Evolutionary conservation across 169 alveolate genomes (phyloP), one percentile per base, ranked within the genome.

Genomic region (Eimeria acervulina): DNA sequence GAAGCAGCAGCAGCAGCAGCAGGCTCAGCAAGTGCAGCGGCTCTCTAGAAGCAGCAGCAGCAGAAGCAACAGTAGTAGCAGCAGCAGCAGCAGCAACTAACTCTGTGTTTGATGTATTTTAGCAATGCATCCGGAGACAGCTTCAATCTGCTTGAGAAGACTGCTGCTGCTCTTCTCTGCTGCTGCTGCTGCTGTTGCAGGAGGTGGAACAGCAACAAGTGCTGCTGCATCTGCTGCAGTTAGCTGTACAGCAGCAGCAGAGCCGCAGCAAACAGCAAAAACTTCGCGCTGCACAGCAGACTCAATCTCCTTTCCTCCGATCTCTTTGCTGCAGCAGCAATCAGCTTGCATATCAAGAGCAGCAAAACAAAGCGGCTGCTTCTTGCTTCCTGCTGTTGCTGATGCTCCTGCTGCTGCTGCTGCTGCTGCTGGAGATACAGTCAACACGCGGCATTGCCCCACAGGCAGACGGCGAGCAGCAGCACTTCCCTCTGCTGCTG

Each of bases 251-350:
- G 83, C 83, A 36, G 83, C 83, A 31, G 83, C 3, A n/a, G 40
- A 36, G 52, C 83, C 83, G 83, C 83, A 72, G 83, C 83, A 72
- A 72, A 72, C 83, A n/a, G 83, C 83, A 7, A 72, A 36, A 7
- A 72, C 83, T 4, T 72, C 83, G 47, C 83, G 83, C 83, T 72
- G 83, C 44, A 72, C 15, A 2, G 83, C 83, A 4, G 47, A 17
- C 28, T 72, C 83, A 38, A 72, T 44, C 40, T 26, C 76, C 15
- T 15, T 28, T 15, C 76, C 76, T 4, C 19, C 15, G 28, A 7
- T n/a, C 28, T 2, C 6, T 72, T 31, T 36, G 40, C 52, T 72
- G 83, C 83, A 72, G 83, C 83, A 72, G 47, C 47, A 4, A n/a
- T 19, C 83, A 31, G 44, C 52, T 4, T 5, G 15, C 36, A 13